Evolutionary conservation across 768 basidiomycete genomes (phyloP).

Genomic region (Tricholomella constricta): DNA sequence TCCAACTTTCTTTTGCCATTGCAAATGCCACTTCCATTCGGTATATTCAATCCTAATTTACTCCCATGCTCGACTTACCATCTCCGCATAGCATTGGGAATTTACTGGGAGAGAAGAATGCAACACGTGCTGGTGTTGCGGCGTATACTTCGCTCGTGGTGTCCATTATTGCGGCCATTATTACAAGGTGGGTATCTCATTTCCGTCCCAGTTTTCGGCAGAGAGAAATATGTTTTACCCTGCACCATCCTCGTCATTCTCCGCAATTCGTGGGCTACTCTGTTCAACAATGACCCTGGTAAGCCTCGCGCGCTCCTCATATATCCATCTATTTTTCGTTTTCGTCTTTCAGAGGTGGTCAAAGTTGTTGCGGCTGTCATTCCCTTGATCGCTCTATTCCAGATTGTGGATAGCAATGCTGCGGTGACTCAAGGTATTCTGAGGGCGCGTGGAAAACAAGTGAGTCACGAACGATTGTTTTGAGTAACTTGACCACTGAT

Average conservation of each 20-base stretch:
- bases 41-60: slow-evolving; percentile 33
- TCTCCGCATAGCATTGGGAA: slow-evolving; percentile 11
- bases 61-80: neutral
- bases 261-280: slow-evolving; percentile 63
- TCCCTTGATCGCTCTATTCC: slow-evolving; percentile 74
- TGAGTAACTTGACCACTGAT: neutral
- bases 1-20: slow-evolving; percentile 80
- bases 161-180: slow-evolving; percentile 55
- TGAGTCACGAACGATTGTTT: slow-evolving; percentile 18
- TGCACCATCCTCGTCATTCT: slow-evolving; percentile 39
- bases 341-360: slow-evolving; percentile 45
- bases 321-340: neutral
- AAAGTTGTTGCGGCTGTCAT: slow-evolving; percentile 64
- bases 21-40: slow-evolving; percentile 83
- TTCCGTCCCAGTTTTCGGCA: neutral
- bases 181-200: slow-evolving; percentile 60
- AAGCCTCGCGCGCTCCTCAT: slow-evolving; percentile 9
- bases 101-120: slow-evolving; percentile 13
- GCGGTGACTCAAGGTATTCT: slow-evolving; percentile 75
- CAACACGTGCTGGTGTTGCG: slow-evolving; percentile 11
- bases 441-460: slow-evolving; percentile 80
- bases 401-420: slow-evolving; percentile 78
- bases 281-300: slow-evolving; percentile 73
- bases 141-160: slow-evolving; percentile 62
- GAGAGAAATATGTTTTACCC: neutral